Conservation (phyloP, 2,329 filamentous ascomycete genomes). For the Xylaria sp. region DNA sequence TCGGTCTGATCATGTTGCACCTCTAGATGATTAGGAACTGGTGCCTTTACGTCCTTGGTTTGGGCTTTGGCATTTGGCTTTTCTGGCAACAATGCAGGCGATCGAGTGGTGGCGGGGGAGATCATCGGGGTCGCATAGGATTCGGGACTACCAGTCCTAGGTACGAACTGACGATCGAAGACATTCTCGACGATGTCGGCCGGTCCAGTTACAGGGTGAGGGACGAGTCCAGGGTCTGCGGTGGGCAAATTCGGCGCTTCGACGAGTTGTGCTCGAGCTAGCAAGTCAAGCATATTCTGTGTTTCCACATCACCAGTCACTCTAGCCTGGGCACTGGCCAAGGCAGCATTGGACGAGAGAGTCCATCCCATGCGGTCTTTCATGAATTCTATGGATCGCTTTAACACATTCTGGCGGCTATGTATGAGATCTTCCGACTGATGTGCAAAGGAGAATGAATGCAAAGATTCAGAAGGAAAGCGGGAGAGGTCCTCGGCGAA, state of each 20-base stretch:
- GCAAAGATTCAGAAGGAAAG: conserved; percentile 94
- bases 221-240: conserved; percentile 55
- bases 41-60: conserved; percentile 22
- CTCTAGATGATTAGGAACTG: conserved; percentile 36
- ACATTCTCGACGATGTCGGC: conserved; percentile 79
- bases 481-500: conserved; percentile 89
- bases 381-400: conserved; percentile 96
- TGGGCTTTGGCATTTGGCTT: conserved; percentile 17
- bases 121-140: conserved; percentile 52
- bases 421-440: conserved; percentile 93
- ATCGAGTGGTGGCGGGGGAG: conserved; percentile 49
- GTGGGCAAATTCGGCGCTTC: conserved; percentile 71
- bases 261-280: conserved; percentile 83
- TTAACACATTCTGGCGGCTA: conserved; percentile 90
- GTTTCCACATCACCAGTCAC: conserved; percentile 85
- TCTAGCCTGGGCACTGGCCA: conserved; percentile 85
- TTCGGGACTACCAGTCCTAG: conserved; percentile 63
- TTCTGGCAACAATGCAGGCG: conserved; percentile 35
- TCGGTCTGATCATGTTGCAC: conserved; percentile 45
- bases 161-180: conserved; percentile 84
- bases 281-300: conserved; percentile 89
- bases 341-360: conserved; percentile 73
- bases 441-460: conserved; percentile 98
- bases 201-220: conserved; percentile 83
- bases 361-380: conserved; percentile 89